Percentiles rank a stretch among this genome's conserved stretches.
These are phyloP conservation scores for Aspergillus neoniger DNA, from an alignment of 2,329 filamentous ascomycete species.

Conservation along the genomic window DNA sequence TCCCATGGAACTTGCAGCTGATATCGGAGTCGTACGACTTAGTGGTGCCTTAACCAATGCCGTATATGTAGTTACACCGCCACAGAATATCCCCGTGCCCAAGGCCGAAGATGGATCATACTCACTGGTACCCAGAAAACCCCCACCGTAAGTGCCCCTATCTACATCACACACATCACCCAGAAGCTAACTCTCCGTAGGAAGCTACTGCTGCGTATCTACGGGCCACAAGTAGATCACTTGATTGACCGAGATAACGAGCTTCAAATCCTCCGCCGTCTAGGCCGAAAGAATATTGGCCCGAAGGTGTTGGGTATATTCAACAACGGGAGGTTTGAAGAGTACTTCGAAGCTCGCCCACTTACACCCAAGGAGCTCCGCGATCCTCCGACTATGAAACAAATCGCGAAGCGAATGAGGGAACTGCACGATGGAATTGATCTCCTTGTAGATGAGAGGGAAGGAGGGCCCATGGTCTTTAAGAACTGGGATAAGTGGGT, in stretches of 20 bases:
- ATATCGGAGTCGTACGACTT: conserved; percentile 50
- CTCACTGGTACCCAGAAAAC: conserved; percentile 45
- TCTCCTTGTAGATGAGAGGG: conserved; percentile 73
- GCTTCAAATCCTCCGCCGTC: conserved; percentile 77
- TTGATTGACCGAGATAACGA: conserved; percentile 93
- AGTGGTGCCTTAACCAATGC: conserved; percentile 95
- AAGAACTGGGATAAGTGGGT: conserved; percentile 96
- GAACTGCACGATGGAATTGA: conserved; percentile 95
- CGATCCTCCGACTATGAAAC: conserved; percentile 77
- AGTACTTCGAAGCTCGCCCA: conserved; percentile 84
- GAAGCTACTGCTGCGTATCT: conserved; percentile 86
- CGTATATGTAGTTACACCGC: conserved; percentile 90
- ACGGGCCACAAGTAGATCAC: conserved; percentile 92
- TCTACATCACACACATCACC: background rate
- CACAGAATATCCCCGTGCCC: conserved; percentile 59
- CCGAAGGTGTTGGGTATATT: conserved; percentile 90
- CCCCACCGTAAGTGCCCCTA: conserved; percentile 53
- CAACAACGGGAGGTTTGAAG: conserved; percentile 90
- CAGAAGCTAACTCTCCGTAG: conserved; percentile 32
- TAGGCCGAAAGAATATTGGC: conserved; percentile 90
- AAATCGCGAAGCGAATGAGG: conserved; percentile 96
- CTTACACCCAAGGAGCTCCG: conserved; percentile 76
- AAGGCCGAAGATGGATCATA: conserved; percentile 43
- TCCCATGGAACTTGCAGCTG: conserved; percentile 50
- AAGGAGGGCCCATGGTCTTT: conserved; percentile 80